Evolutionary conservation across 495 filamentous ascomycete genomes (phyloP), one percentile per base, ranked within the genome.

Genomic region (Hypoxylon lienhwacheense): DNA sequence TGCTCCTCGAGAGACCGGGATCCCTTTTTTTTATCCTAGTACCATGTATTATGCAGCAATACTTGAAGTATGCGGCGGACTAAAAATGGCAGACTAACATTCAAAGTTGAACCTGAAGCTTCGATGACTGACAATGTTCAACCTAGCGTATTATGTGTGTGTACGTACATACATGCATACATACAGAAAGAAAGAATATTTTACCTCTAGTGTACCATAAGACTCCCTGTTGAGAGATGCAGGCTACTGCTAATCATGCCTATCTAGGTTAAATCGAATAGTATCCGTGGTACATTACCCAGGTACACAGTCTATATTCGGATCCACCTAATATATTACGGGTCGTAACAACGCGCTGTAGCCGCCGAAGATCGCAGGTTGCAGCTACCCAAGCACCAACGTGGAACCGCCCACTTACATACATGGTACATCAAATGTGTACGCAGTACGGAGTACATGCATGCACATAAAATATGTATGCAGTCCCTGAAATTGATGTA

Each of bases 311-410:
- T 52, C 32, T 50, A 39, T 37, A 41, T 28, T 25, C 42, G 51
- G 39, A 0, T 46, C 53, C 50, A 55, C 29, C 31, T 32, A 37
- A 47, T 50, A 34, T 46, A n/a, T n/a, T n/a, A 50, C 57, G 50
- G 57, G 40, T 61, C 46, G 47, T 36, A 55, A 55, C 50, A 47
- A 46, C 47, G 55, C 55, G 57, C 57, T 55, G 57, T 61, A 61
- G 51, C 57, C 57, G 57, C 57, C 57, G 57, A 61, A 51, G 57
- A 61, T 55, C 57, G 57, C 51, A 61, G 57, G 51, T 42, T 47
- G 50, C 44, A 50, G 50, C 34, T 21, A 22, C 24, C 7, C 10
- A 53, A 11, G 12, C 28, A 21, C 22, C 21, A 34, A 34, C 44
- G 10, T 32, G 19, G 19, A 11, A 39, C 28, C 7, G 10, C 14